A percentile compares a stretch with the other conserved stretches of the same genome.
Evolutionary conservation across 2,329 filamentous ascomycete genomes (phyloP).

Genomic region (Diaporthe citrichinensis): DNA sequence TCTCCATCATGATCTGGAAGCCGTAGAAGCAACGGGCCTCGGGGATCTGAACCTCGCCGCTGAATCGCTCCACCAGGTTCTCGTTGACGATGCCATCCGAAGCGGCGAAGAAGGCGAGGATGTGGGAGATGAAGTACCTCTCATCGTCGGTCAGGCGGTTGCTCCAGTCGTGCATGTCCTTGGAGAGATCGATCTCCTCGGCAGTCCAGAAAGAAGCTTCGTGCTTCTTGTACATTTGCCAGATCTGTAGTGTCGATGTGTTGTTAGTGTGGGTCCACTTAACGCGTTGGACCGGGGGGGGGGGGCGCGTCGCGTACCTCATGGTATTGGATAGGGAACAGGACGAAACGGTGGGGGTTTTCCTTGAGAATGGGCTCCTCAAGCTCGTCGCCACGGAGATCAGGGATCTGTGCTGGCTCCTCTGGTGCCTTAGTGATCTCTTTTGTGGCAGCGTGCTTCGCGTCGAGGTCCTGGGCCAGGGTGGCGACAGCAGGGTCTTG

Average conservation of each 20-base stretch:
- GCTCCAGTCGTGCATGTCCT: slow-evolving; percentile 99
- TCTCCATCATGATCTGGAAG: slow-evolving; percentile 99
- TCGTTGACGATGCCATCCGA: slow-evolving; percentile 99
- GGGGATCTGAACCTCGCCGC: slow-evolving; percentile 94
- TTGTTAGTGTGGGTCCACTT: slow-evolving; percentile 67
- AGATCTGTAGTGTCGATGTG: slow-evolving; percentile 75
- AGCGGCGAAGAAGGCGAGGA: slow-evolving; percentile 98
- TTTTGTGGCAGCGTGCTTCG: slow-evolving; percentile 67
- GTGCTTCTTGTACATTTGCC: slow-evolving; percentile 99
- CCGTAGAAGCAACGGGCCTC: slow-evolving; percentile 99
- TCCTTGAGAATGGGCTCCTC: slow-evolving; percentile 94
- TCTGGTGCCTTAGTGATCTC: slow-evolving; percentile 60
- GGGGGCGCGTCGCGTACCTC: slow-evolving; percentile 80
- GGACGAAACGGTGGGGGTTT: slow-evolving; percentile 95
- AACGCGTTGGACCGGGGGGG: slow-evolving; percentile 73
- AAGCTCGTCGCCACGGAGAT: slow-evolving; percentile 74
- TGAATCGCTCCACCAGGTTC: slow-evolving; percentile 98
- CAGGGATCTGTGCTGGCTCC: slow-evolving; percentile 53
- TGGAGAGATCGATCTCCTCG: slow-evolving; percentile 98
- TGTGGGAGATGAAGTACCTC: slow-evolving; percentile 98
- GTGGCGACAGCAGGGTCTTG: slow-evolving; percentile 65
- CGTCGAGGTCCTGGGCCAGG: slow-evolving; percentile 69
- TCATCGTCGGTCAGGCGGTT: slow-evolving; percentile 97
- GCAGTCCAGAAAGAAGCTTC: slow-evolving; percentile 99
- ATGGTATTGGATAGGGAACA: slow-evolving; percentile 99